These are phyloP conservation scores for Articulospora tetracladia DNA, from an alignment of 495 filamentous ascomycete species.

Conservation along the genomic window DNA sequence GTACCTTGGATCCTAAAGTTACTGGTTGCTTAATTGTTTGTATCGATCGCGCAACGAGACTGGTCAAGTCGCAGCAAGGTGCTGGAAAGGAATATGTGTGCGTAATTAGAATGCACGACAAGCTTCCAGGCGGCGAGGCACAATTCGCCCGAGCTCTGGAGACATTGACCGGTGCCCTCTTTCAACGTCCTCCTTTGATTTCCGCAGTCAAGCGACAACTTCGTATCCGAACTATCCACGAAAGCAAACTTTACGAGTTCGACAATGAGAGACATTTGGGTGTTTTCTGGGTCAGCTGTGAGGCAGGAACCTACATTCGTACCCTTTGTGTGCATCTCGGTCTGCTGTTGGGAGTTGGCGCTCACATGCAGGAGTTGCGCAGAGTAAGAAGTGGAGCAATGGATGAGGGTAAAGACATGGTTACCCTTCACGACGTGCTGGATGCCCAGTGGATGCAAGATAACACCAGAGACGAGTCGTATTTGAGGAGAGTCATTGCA, in stretches of 20 bases:
- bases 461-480: constrained; percentile 84
- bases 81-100: constrained; percentile 79
- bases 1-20: constrained; percentile 93
- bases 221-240: constrained; percentile 93
- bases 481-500: constrained; percentile 81
- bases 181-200: constrained; percentile 95
- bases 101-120: constrained; percentile 89
- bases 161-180: constrained; percentile 90
- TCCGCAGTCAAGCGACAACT: constrained; percentile 98
- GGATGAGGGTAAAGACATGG: constrained; percentile 81
- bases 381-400: constrained; percentile 92
- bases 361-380: constrained; percentile 97
- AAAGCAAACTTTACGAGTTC: constrained; percentile 93
- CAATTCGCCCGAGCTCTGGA: constrained; percentile 89
- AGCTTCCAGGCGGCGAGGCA: constrained; percentile 81
- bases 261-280: constrained; percentile 97
- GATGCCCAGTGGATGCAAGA: constrained; percentile 93
- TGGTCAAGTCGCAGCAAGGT: constrained; percentile 97
- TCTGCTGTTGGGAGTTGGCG: constrained; percentile 86
- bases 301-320: constrained; percentile 97
- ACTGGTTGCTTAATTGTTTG: constrained; percentile 95
- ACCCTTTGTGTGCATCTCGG: constrained; percentile 96
- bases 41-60: constrained; percentile 89
- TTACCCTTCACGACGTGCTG: constrained; percentile 92
- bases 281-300: constrained; percentile 99